Base-by-base conservation (phyloP, 2,329 filamentous ascomycete genomes). In the Neonectria sp. region DNA sequence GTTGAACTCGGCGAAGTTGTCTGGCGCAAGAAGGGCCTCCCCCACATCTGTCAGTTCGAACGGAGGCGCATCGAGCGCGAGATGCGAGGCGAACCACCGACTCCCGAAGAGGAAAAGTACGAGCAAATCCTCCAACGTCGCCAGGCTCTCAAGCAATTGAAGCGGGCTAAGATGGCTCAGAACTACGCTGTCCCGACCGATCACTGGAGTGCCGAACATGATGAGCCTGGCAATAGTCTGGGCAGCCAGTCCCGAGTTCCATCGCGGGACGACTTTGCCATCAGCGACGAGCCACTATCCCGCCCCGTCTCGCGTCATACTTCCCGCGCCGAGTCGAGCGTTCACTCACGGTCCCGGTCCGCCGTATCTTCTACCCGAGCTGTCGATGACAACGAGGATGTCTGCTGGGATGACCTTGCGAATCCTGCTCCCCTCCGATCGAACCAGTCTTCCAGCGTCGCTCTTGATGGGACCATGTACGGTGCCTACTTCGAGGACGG, bases 1-100 rank as follows among this genome's bases (percentile, higher is more conserved):
- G 95, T 98, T 63, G 94, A 98, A 79, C 88, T 95, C 46, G 95
- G 96, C 58, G 96, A 99, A 82, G 94, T 99, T 64, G 89, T 94
- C 55, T 99, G 96, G 96, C 90, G 96, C 61, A 95, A 93, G 79
- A 94, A 95, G 82, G 95, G 94, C 6, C 86, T 95, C 7, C 92
- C 92, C 63, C 93, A 95, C 76, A 93, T 98, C 71, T 93, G 93
- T 74, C 86, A 91, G 35, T 91, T 95, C 75, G 96, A 99, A 79
- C 93, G 94, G 74, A 88, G 90, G 65, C 90, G 95, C 62, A 89
- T 96, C 72, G 92, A 97, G 78, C 89, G 90, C 59, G 92, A 94
- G 76, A 88, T 90, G 78, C 85, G 83, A 37, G 89, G 89, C 60
- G 86, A 91, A 69, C 81, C 85, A n/a, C 85, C 87, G 72, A 86